Evolutionary conservation across 2,329 filamentous ascomycete species (phyloP), one percentile per base, ranked within the genome.

Genomic region (Calonectria ilicicola): DNA sequence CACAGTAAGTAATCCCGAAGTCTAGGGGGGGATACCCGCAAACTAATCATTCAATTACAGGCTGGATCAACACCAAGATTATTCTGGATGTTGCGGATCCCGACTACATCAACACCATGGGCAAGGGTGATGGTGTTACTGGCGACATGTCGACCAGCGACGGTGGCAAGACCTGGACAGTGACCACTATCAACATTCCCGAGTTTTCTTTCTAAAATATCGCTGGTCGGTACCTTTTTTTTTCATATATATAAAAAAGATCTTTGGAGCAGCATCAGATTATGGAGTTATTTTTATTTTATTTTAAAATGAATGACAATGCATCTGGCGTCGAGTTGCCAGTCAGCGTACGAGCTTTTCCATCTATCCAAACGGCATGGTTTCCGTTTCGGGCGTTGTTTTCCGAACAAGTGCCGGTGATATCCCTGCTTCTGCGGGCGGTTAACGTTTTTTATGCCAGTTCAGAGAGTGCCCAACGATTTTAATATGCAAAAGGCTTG

Each of bases 61-160:
- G 69, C 38, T 78, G 76, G 76, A 65, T 77, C 51, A 67, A 78
- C 27, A 78, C 77, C 23, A 72, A 74, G 69, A 76, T 76, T 35
- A 75, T 67, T 26, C 69, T 78, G 1, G 67, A 76, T 23, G 60
- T 65, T 7, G 65, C 76, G 3, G 76, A 78, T 8, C 69, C 76
- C 35, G 53, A 77, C 51, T 78, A 78, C 51, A 75, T 74, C 67
- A 67, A 62, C 53, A 72, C 70, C 2, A n/a, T 65, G 21, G 44
- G 38, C 19, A 72, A 72, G 70, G 67, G 32, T 15, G 35, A 65
- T 4, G 70, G 70, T 12, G 70, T 70, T 21, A 67, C 66, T 2
- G 67, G 70, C 3, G 67, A 64, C 23, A 46, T 72, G 62, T 38
- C 53, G 29, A 72, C 67, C n/a, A 69, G 62, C 27, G 66, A 66